A percentile compares a stretch with the other conserved stretches of the same genome.
These are phyloP conservation scores for Magnusiomyces sp. DNA, from an alignment of 1,139 yeast genomes.

Conservation along the genomic window DNA sequence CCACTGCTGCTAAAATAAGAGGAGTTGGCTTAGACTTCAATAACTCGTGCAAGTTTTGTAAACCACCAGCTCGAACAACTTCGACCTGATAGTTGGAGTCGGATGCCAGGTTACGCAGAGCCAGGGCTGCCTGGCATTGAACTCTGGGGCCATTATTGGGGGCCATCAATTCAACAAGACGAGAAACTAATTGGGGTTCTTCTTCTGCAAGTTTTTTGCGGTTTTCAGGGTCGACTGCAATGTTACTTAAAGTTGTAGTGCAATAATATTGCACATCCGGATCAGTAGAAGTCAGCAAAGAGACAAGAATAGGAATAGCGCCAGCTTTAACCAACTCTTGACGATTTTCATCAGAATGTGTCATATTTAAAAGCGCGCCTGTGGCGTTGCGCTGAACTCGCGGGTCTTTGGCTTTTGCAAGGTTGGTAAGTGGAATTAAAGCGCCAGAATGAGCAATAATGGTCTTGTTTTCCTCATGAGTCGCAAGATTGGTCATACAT, in stretches of 20 bases:
- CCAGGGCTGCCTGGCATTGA: slow-evolving; percentile 96
- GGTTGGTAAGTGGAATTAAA: slow-evolving; percentile 79
- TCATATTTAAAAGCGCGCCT: slow-evolving; percentile 95
- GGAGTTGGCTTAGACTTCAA: slow-evolving; percentile 89
- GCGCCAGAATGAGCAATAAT: slow-evolving; percentile 98
- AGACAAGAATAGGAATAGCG: slow-evolving; percentile 91
- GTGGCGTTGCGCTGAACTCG: slow-evolving; percentile 98
- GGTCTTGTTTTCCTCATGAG: slow-evolving; percentile 95
- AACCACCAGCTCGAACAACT: slow-evolving; percentile 90
- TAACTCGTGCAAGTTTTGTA: slow-evolving; percentile 81
- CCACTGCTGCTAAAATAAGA: slow-evolving; percentile 89
- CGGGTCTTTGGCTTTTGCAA: slow-evolving; percentile 88
- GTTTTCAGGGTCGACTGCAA: slow-evolving; percentile 91
- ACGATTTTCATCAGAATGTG: slow-evolving; percentile 94
- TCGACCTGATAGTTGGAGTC: slow-evolving; percentile 89
- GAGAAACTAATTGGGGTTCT: slow-evolving; percentile 87
- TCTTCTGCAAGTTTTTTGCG: slow-evolving; percentile 82
- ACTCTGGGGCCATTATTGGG: slow-evolving; percentile 81
- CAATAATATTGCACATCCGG: slow-evolving; percentile 98
- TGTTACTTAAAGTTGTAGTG: slow-evolving; percentile 92
- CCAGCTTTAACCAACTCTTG: slow-evolving; percentile 96
- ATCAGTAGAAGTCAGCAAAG: slow-evolving; percentile 78
- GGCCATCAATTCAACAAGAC: slow-evolving; percentile 85
- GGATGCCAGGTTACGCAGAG: slow-evolving; percentile 88
- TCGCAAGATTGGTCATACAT: slow-evolving; percentile 93